These are phyloP conservation scores for Dissophora globulifera DNA, from an alignment of 192 early-diverging fungal genomes.

Conservation along the genomic window DNA sequence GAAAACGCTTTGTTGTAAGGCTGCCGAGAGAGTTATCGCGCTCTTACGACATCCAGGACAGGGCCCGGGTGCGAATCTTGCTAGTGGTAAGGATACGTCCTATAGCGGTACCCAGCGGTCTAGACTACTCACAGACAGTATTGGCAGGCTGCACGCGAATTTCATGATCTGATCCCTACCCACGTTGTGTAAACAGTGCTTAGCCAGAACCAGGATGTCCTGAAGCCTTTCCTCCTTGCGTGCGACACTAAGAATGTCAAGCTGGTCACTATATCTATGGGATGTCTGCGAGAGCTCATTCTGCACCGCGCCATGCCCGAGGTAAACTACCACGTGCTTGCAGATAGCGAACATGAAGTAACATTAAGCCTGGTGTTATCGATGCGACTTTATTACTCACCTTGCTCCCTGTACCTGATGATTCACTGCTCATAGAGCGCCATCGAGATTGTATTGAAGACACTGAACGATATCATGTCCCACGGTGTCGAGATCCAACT, in stretches of 20 bases:
- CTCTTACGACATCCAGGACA: slow-evolving; percentile 59
- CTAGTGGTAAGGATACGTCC: slow-evolving; percentile 9
- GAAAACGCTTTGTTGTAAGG: slow-evolving; percentile 13
- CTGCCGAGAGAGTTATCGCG: slow-evolving; percentile 66
- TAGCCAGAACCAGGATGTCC: slow-evolving; percentile 78
- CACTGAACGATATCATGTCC: slow-evolving; percentile 74
- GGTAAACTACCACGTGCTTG: slow-evolving; percentile 38
- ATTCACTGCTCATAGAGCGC: slow-evolving; percentile 53
- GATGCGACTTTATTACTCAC: background rate
- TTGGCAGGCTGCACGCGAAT: background rate
- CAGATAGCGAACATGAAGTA: background rate
- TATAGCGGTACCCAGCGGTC: too few relatives aligned
- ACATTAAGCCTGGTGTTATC: too few relatives aligned
- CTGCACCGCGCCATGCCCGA: slow-evolving; percentile 80
- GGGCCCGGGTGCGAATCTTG: slow-evolving; percentile 42
- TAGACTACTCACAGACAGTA: background rate
- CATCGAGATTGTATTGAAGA: slow-evolving; percentile 71
- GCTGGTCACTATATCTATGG: slow-evolving; percentile 82
- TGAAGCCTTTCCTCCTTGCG: slow-evolving; percentile 87
- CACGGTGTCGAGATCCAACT: slow-evolving; percentile 89
- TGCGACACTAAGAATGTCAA: slow-evolving; percentile 88
- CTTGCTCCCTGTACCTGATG: too few relatives aligned
- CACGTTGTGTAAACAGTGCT: slow-evolving; percentile 58
- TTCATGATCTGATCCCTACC: too few relatives aligned
- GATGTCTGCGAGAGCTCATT: slow-evolving; percentile 84